phyloP scores from a whole-genome alignment of 495 filamentous ascomycete genomes.

The Xanthoparmelia taractica region DNA sequence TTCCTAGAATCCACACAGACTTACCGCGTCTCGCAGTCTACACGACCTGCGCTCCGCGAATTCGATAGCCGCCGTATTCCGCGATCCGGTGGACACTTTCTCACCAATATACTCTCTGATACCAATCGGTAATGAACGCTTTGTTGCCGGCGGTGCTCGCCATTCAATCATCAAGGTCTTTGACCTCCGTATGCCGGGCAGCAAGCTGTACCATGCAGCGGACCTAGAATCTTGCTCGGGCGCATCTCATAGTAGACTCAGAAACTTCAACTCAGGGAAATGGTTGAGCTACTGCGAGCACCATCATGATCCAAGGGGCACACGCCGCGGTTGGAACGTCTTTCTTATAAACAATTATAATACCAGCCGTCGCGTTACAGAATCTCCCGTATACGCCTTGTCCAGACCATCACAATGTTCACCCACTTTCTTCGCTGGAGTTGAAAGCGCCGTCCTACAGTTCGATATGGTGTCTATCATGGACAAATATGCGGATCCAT shows the following conservation, averaged over 20 bases:
- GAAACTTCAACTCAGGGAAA: constrained; percentile 1
- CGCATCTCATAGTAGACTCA: not conserved
- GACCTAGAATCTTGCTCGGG: constrained; percentile 3
- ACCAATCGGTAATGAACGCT: constrained; percentile 46
- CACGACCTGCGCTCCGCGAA: constrained; percentile 56
- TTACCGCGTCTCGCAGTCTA: constrained; percentile 37
- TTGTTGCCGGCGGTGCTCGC: constrained; percentile 49
- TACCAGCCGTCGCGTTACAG: constrained; percentile 30
- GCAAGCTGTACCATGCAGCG: constrained; percentile 30
- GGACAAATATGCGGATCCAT: constrained; percentile 22
- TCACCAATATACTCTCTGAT: constrained; percentile 53
- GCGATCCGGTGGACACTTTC: constrained; percentile 48
- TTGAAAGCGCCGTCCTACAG: constrained; percentile 45
- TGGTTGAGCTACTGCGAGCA: not conserved
- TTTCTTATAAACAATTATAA: constrained; percentile 18
- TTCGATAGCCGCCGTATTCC: constrained; percentile 42
- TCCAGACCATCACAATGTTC: constrained; percentile 49
- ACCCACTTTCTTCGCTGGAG: constrained; percentile 50
- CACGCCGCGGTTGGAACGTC: constrained; percentile 19
- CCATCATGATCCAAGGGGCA: not conserved
- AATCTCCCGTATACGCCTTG: constrained; percentile 51
- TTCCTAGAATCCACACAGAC: not conserved
- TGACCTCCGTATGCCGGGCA: constrained; percentile 51
- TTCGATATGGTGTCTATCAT: constrained; percentile 45
- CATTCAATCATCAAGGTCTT: constrained; percentile 58